Base-by-base conservation (phyloP, 176 grass and related monocot genomes). In the Aegilops umbellulata region DNA sequence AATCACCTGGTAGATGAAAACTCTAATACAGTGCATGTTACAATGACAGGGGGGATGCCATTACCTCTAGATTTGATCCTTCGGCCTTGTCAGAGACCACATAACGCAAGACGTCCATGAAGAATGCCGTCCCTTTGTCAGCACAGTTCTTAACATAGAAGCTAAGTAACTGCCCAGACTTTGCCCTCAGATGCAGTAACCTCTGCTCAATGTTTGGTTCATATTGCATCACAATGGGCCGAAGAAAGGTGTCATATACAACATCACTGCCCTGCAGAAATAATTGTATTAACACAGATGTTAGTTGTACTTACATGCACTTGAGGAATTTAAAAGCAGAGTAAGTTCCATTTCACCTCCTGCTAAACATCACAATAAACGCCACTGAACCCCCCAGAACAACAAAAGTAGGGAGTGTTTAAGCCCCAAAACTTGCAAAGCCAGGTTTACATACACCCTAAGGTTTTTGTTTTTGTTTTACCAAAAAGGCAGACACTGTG, bases 151-250 rank as follows among this genome's bases (percentile, higher is more conserved):
- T 93, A 25, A 92, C 47, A 51, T 98, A 98, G 83, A 95, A 98
- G 66, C 78, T 78, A 68, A 98, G 80, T 41, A 98, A 67, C 60
- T 94, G 89, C 60, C 91, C 95, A 62, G 93, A 98, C 86, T 89
- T 94, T 0, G 35, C 91, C 63, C 95, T 91, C 47, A 98, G 89
- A 72, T 89, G 39, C 36, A 79, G 83, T 71, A 98, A 82, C 82
- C 93, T 98, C 46, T 98, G 80, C 69, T 98, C 95, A 11, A 95
- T 98, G 78, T 95, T 91, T 70, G 95, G 95, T 79, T 98, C 95
- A 69, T 98, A 98, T 84, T 98, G 93, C 95, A 98, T 95, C 15
- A 98, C 93, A 76, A 98, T 83, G 61, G 93, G 95, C 77, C 87
- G 82, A 76, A 98, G 51, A 68, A 98, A 98, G 46, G 93, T 95